Conservation (phyloP, 176 grass and related monocot genomes). For the Phragmites australis region DNA sequence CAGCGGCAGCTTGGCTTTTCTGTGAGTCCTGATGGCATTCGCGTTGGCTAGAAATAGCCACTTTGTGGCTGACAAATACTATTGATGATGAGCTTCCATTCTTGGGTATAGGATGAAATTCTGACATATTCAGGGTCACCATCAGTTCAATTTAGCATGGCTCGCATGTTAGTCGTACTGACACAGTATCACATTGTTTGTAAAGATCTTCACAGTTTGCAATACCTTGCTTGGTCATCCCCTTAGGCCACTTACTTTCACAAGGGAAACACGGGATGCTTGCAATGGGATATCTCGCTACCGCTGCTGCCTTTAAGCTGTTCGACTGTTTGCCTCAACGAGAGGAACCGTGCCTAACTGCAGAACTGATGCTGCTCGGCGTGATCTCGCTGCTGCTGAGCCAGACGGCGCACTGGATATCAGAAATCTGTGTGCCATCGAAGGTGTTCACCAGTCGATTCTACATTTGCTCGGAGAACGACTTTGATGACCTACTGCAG, state of each 20-base stretch:
- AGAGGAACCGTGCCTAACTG: conserved; percentile 11
- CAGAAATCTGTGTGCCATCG: conserved; percentile 82
- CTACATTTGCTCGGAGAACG: conserved; percentile 74
- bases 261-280: background rate
- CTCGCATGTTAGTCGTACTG: no score
- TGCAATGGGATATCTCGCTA: background rate
- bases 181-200: background rate
- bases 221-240: background rate
- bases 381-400: conserved; percentile 95
- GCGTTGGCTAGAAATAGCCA: no score
- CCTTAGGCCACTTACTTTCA: background rate
- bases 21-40: no score
- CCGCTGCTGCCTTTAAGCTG: background rate
- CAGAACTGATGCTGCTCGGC: conserved; percentile 92
- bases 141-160: no score
- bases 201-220: background rate
- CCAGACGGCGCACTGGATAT: conserved; percentile 81
- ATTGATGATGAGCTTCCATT: no score
- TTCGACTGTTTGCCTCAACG: conserved; percentile 34
- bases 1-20: no score
- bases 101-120: no score
- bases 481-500: conserved; percentile 43
- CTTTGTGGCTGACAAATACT: no score
- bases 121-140: no score
- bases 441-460: conserved; percentile 67